Percentiles rank a stretch among this genome's conserved stretches.
phyloP scores from a whole-genome alignment of 1,284 basidiomycete genomes.

The Naganishia cerealis region DNA sequence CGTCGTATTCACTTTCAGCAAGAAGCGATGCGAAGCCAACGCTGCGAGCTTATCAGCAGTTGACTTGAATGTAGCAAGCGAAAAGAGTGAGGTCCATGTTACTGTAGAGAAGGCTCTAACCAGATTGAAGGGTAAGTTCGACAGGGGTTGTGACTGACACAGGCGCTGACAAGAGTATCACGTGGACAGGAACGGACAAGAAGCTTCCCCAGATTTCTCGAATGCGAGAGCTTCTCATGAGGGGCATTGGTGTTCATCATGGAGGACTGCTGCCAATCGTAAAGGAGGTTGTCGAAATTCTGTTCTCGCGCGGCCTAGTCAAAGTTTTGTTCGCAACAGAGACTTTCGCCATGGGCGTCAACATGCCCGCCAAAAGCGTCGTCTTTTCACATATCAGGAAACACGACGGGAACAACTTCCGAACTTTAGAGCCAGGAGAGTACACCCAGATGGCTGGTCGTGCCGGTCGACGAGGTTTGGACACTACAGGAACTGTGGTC shows the following conservation, averaged over 20 bases:
- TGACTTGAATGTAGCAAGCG: slow-evolving; percentile 78
- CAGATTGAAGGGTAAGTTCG: slow-evolving; percentile 74
- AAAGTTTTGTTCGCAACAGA: slow-evolving; percentile 98
- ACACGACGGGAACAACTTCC: slow-evolving; percentile 90
- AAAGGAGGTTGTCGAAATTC: slow-evolving; percentile 93
- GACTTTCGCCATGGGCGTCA: slow-evolving; percentile 99
- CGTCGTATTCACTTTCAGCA: slow-evolving; percentile 96
- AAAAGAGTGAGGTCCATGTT: slow-evolving; percentile 96
- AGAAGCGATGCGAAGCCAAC: slow-evolving; percentile 95
- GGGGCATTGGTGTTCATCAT: slow-evolving; percentile 97
- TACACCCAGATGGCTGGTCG: slow-evolving; percentile 99
- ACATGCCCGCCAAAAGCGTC: slow-evolving; percentile 97
- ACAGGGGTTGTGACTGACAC: background rate
- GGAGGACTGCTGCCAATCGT: slow-evolving; percentile 94
- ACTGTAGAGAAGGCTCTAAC: slow-evolving; percentile 88
- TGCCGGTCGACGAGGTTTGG: slow-evolving; percentile 91
- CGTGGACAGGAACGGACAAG: slow-evolving; percentile 73
- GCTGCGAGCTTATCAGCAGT: slow-evolving; percentile 83
- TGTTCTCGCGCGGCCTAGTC: slow-evolving; percentile 93
- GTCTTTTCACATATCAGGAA: slow-evolving; percentile 95
- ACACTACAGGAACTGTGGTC: slow-evolving; percentile 92
- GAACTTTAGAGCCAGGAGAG: slow-evolving; percentile 77
- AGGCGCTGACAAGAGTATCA: background rate
- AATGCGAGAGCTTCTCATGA: slow-evolving; percentile 84
- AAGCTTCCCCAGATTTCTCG: slow-evolving; percentile 90